These are phyloP conservation scores for Coniochaeta sp. DNA, from an alignment of 2,329 filamentous ascomycete species.

Conservation along the genomic window DNA sequence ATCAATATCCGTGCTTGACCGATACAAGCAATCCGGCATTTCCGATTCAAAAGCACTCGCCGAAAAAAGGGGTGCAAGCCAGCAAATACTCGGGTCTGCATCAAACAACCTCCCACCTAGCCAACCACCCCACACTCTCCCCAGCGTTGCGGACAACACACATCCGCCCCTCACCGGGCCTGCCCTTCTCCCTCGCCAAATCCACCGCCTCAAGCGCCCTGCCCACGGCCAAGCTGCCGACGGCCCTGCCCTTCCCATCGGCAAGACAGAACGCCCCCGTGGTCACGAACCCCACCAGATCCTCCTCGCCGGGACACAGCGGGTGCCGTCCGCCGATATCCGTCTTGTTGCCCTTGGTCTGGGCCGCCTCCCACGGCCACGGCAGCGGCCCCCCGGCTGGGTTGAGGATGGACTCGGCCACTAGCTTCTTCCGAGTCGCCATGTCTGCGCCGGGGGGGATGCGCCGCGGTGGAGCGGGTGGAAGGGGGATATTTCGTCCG, in stretches of 20 bases:
- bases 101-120: conserved; percentile 58
- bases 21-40: too few relatives aligned
- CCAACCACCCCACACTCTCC: conserved; percentile 70
- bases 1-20: too few relatives aligned
- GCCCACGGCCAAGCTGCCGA: conserved; percentile 61
- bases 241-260: conserved; percentile 65
- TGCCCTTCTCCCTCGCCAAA: conserved; percentile 16
- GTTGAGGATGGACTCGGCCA: conserved; percentile 37
- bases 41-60: too few relatives aligned
- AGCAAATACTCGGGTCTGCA: too few relatives aligned
- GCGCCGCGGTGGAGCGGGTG: conserved; percentile 20
- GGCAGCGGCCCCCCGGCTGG: conserved; percentile 21
- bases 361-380: conserved; percentile 22
- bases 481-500: conserved; percentile 6
- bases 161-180: conserved; percentile 37
- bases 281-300: conserved; percentile 86
- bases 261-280: conserved; percentile 76
- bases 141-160: conserved; percentile 82
- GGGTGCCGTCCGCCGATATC: conserved; percentile 45
- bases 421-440: conserved; percentile 14
- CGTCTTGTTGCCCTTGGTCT: conserved; percentile 21
- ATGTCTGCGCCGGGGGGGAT: conserved; percentile 15
- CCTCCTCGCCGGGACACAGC: conserved; percentile 61
- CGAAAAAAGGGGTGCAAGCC: too few relatives aligned
- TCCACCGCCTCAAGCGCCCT: conserved; percentile 41